Conservation (phyloP, 164 flowering plant species). For the Hamamelis virginiana region DNA sequence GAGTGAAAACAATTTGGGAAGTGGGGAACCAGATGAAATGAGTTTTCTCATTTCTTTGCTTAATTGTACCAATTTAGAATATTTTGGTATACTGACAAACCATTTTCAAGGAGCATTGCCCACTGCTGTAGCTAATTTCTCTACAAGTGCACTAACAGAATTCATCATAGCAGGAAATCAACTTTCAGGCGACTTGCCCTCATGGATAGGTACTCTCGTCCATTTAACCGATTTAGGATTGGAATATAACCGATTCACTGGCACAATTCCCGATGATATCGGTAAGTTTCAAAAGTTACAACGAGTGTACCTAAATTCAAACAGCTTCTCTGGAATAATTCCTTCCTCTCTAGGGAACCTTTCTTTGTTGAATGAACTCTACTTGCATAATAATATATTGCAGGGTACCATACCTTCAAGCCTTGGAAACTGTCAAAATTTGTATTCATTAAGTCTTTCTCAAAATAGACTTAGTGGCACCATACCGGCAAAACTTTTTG, state of each 20-base stretch:
- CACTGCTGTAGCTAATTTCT: no score
- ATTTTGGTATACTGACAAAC: no score
- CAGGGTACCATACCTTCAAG: conserved; percentile 4
- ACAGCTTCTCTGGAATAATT: conserved; percentile 12
- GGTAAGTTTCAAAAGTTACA: no score
- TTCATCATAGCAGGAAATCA: no score
- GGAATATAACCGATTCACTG: neutral
- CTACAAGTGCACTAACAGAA: no score
- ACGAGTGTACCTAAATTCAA: neutral
- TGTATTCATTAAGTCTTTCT: conserved; percentile 14
- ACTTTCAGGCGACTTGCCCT: conserved; percentile 5
- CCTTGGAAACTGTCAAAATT: neutral
- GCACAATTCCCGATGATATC: conserved; percentile 1
- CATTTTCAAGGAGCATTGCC: no score
- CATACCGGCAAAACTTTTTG: neutral
- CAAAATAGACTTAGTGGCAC: conserved; percentile 8
- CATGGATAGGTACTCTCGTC: neutral
- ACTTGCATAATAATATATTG: neutral
- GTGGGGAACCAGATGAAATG: conserved; percentile 1
- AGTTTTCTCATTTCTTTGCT: conserved; percentile 10
- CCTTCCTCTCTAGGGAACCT: conserved; percentile 12
- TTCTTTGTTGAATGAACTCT: neutral
- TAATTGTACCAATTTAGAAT: conserved; percentile 15
- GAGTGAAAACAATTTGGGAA: neutral
- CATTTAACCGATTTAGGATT: neutral